A percentile compares a stretch with the other conserved stretches of the same genome.
Evolutionary conservation across 805 yeast species (phyloP).

Genomic region (Yamadazyma olivae): DNA sequence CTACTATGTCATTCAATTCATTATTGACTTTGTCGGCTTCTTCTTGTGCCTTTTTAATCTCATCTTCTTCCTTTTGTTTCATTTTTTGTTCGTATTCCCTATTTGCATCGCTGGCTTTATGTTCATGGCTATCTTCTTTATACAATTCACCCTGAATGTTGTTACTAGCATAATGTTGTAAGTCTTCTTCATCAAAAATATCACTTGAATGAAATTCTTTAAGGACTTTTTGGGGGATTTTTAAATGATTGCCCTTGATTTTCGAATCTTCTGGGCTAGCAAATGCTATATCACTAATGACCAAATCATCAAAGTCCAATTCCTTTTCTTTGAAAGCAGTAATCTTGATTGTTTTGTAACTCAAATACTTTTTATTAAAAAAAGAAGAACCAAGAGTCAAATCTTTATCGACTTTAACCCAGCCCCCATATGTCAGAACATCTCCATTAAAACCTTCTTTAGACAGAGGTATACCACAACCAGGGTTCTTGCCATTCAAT

Average conservation of each 20-base stretch:
- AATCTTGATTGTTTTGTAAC: slow-evolving; percentile 24
- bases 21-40: slow-evolving; percentile 2
- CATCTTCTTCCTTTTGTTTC: slow-evolving; percentile 3
- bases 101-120: slow-evolving; percentile 13
- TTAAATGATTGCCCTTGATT: slow-evolving; percentile 34
- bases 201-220: slow-evolving; percentile 24
- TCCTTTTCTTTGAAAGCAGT: slow-evolving; percentile 9
- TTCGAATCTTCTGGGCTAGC: slow-evolving; percentile 31
- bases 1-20: slow-evolving; percentile 2
- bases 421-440: slow-evolving; percentile 24
- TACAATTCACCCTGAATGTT: slow-evolving; percentile 12
- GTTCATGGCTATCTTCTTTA: slow-evolving; percentile 10
- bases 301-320: slow-evolving; percentile 18
- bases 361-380: slow-evolving; percentile 39
- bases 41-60: background rate
- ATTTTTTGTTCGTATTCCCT: slow-evolving; percentile 6
- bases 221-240: slow-evolving; percentile 26
- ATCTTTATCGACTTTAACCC: slow-evolving; percentile 48
- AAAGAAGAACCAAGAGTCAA: slow-evolving; percentile 43
- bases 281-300: slow-evolving; percentile 40
- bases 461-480: slow-evolving; percentile 25
- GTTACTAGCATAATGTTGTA: slow-evolving; percentile 9
- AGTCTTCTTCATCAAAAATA: slow-evolving; percentile 27
- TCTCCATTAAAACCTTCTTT: slow-evolving; percentile 25
- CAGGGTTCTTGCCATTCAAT: slow-evolving; percentile 15